Evolutionary conservation across 139 green algal genomes (phyloP), one percentile per base, ranked within the genome.

Genomic region (Micractinium sp.): DNA sequence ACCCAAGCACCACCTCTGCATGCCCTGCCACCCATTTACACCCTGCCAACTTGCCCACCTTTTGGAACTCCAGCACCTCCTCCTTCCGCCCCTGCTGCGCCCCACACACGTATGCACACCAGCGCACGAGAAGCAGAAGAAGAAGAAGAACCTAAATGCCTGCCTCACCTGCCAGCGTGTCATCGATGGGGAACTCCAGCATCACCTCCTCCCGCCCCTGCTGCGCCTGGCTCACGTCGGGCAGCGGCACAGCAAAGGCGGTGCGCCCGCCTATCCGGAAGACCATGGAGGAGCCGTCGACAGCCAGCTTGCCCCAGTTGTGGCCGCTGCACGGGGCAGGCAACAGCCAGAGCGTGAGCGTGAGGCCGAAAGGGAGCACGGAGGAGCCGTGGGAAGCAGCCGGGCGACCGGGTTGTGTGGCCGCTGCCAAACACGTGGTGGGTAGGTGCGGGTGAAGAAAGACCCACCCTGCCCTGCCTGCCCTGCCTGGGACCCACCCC

Each of bases 181-280:
- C 97, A 86, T 99, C 98, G 5, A 95, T 90, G 76, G 97, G 94
- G 77, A 99, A 97, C 93, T 99, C 95, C 53, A 99, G 88, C 91
- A 96, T 91, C 16, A 99, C 96, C 74, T 99, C 97, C 80, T 98
- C 97, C 85, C 97, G 95, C 31, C 84, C 88, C 66, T 95, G 91
- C 69, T 95, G 85, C 67, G 88, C 93, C 80, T 94, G 92, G 66
- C 31, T 71, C 18, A 99, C 96, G 81, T 99, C 96, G 4, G 95
- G 90, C 69, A 99, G 93, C 7, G 95, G 92, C 83, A 99, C 85
- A 67, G 97, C 91, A 89, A 99, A 98, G 22, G 93, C 90, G 60
- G 95, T 85, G 89, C 97, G 95, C 67, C 82, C 91, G 31, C 95
- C 95, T 39, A 97, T 93, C 61, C 92, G 90, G 89, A 99, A 99